Base-by-base conservation (phyloP, 176 grass and related monocot species). In the Otatea glauca region DNA sequence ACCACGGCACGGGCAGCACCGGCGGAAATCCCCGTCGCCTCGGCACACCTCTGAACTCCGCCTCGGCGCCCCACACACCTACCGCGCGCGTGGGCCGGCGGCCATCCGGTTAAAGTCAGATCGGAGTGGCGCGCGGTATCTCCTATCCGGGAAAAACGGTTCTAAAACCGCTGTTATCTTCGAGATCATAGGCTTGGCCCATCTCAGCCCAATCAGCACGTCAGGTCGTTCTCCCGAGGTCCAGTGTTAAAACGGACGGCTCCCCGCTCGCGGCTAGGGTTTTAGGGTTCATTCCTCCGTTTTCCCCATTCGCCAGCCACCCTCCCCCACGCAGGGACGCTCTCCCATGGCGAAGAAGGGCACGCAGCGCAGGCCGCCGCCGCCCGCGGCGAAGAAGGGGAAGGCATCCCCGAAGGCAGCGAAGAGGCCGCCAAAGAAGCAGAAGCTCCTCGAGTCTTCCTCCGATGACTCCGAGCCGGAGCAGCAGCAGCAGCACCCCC, bases 401-500 rank as follows among this genome's bases (percentile, higher is more conserved):
- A 84, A 84, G 61, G 68, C 70, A 4, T 71, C 72, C 13, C 49
- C 77, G 21, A 88, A 58, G 82, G n/a, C 50, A 24, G 74, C 49
- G 21, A 79, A 82, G 63, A 82, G 75, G 32, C 71, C 64, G 23
- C 21, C 85, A 0, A 88, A 91, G 72, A 94, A 92, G 81, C 85
- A 89, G 72, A 72, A 76, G 83, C 76, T 92, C 21, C 81, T 90
- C n/a, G 87, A 86, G 78, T 83, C 87, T 29, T 80, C 76, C 39
- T n/a, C n/a, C 63, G 79, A 83, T 4, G 90, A 92, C 65, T 94
- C 92, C 18, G 92, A 92, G 61, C 38, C 12, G 27, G 90, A 94
- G 83, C 71, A 72, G 65, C 83, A 80, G 83, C 72, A 27, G 42
- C 35, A 37, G 35, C 81, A 85, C 13, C 87, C 74, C 59, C 72